Evolutionary conservation across 495 filamentous ascomycete species (phyloP), one percentile per base, ranked within the genome.

Genomic region (Aspergillus panamensis): DNA sequence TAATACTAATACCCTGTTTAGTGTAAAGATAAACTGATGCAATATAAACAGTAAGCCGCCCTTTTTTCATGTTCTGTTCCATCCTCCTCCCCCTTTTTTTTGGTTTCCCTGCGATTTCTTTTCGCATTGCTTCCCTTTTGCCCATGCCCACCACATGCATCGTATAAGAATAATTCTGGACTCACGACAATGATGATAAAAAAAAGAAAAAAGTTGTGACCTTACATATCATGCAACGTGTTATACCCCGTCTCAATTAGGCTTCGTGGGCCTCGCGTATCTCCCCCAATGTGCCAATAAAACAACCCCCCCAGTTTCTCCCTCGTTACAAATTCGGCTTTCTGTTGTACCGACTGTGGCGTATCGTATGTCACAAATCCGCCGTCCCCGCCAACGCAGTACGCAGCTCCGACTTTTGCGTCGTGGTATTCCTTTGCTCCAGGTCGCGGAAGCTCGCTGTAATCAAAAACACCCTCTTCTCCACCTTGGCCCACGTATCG

Each of bases 331-430:
- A 85, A 94, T n/a, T 80, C 72, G 2, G 89, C 91, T 71, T 96
- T 96, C 70, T 87, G 82, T 70, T 81, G 82, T n/a, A 95, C 91
- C 12, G 90, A 93, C 19, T 85, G 82, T 17, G 87, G 85, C 59
- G 90, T 92, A 67, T 96, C 92, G 68, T 95, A 96, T 7, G 83
- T 89, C 29, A 96, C 84, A 64, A 92, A 96, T 0, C 90, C 92
- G 3, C 89, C 92, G 71, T 93, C 91, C 3, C 80, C 85, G 19
- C 91, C 91, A 12, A 86, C 72, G 62, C 89, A 96, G 57, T 82
- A 91, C 6, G 91, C 90, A 10, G 92, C 89, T 4, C 81, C 85
- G 8, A 81, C 77, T 16, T 82, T 69, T 39, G 79, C 78, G 70
- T 96, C 90, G 40, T 90, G 80, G 42, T 81, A 72, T 64, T 95